Base-by-base conservation (phyloP, 352 stramenopile genomes). In the Phytophthora capsici region DNA sequence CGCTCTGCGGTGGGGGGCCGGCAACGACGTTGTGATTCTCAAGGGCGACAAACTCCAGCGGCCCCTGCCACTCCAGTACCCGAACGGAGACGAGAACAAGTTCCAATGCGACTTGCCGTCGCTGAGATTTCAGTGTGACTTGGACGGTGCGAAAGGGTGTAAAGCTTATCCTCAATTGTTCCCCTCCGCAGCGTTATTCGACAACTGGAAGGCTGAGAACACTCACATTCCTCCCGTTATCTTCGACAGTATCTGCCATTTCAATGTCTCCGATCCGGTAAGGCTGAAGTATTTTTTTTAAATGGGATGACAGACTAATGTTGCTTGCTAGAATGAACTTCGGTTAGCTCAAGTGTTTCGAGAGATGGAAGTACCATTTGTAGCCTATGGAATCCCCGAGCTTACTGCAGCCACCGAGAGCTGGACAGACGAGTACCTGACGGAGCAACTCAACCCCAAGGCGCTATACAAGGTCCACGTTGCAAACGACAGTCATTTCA, bases 321-420 rank as follows among this genome's bases (percentile, higher is more conserved):
- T n/a, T n/a, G n/a, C n/a, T 40, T 66, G 40, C 57, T 53, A 94
- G 76, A 82, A 96, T 73, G 70, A 89, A 23, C 86, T 88, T 5
- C 82, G 97, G 44, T 69, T 97, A 34, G 75, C 82, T 40, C 94
- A 98, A 62, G 84, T 96, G 22, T 93, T 97, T 69, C 78, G 94
- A 19, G 71, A 94, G 23, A 91, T 90, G 63, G 95, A 99, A 63
- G 78, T 98, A 32, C 96, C 96, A 6, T 99, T 98, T 74, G 83
- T 99, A 14, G 66, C 95, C 4, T 94, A 96, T 54, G 91, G 93
- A 32, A 89, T 98, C 65, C 96, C 96, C 0, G 73, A 88, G 37
- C 86, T 98, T 6, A 73, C 81, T 4, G 58, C 63, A 12, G 84
- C 91, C 0, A 69, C 80, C 1, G 66, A 85, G 50, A 75, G 82